phyloP scores from a whole-genome alignment of 305 asterid genomes.

The Fraxinus dipetala region DNA sequence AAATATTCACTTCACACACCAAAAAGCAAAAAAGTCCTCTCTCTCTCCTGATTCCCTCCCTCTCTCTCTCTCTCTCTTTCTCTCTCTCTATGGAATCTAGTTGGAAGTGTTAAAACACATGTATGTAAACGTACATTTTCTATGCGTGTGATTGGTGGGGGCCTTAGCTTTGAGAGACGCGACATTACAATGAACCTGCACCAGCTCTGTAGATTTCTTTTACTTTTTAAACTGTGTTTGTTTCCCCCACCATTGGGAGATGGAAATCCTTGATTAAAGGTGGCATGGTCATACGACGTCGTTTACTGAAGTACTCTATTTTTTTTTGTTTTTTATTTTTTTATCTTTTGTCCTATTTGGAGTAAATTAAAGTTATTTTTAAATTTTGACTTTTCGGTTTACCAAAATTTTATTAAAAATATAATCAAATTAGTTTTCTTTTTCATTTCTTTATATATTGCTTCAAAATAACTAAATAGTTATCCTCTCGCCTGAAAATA shows the following conservation, averaged over 20 bases:
- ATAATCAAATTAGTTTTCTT: background rate
- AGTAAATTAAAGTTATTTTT: no score
- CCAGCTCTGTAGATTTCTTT: background rate
- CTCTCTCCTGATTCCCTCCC: background rate
- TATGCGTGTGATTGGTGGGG: background rate
- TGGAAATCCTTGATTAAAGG: background rate
- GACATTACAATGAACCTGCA: background rate
- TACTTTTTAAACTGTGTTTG: background rate
- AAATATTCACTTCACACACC: background rate
- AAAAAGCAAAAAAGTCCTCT: background rate
- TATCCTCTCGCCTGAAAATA: background rate
- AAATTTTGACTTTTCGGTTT: background rate
- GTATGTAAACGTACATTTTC: background rate
- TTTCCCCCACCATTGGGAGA: background rate
- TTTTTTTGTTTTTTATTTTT: background rate
- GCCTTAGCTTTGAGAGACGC: background rate
- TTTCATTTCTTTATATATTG: background rate
- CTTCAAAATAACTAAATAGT: background rate
- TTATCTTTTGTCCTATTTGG: background rate
- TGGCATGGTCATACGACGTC: background rate
- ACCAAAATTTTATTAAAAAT: background rate
- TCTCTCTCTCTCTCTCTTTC: background rate
- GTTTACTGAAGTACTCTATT: background rate
- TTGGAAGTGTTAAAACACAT: background rate
- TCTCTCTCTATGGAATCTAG: background rate